Conservation (phyloP, 2,329 filamentous ascomycete species). For the Cladophialophora psammophila region DNA sequence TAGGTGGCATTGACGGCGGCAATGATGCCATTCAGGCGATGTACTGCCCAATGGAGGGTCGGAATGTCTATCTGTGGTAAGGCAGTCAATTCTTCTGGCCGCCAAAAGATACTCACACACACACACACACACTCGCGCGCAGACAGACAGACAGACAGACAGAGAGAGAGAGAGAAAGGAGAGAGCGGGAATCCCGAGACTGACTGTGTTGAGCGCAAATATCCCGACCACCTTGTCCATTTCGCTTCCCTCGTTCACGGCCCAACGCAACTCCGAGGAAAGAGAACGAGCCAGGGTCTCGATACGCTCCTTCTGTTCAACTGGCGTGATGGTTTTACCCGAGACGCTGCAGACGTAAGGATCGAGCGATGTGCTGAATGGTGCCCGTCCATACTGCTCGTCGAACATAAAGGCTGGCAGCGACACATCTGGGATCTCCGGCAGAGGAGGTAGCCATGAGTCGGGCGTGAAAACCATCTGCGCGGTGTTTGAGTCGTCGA, state of each 20-base stretch:
- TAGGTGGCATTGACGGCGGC: conserved; percentile 79
- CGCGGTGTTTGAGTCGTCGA: background rate
- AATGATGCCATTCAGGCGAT: conserved; percentile 74
- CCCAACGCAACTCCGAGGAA: conserved; percentile 73
- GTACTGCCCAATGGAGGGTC: conserved; percentile 74
- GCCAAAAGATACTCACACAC: no score
- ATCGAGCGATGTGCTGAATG: conserved; percentile 68
- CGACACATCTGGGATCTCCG: conserved; percentile 74
- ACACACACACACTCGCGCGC: no score
- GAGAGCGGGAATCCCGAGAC: conserved; percentile 48
- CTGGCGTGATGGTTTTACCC: conserved; percentile 69
- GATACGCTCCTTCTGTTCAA: conserved; percentile 70
- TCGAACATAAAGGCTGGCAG: conserved; percentile 79
- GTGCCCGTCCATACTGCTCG: conserved; percentile 71
- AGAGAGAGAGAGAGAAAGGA: background rate
- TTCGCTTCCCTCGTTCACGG: conserved; percentile 72
- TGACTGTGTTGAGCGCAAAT: conserved; percentile 80
- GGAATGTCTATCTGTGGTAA: conserved; percentile 73
- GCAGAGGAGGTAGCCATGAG: conserved; percentile 49
- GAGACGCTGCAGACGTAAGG: conserved; percentile 82
- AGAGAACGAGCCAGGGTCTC: conserved; percentile 72
- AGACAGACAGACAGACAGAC: no score
- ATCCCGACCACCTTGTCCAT: conserved; percentile 82
- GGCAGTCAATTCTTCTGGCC: conserved; percentile 54
- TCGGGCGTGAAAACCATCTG: conserved; percentile 56